Conservation (phyloP, 805 yeast genomes). For the Saccharomyces mikatae region DNA sequence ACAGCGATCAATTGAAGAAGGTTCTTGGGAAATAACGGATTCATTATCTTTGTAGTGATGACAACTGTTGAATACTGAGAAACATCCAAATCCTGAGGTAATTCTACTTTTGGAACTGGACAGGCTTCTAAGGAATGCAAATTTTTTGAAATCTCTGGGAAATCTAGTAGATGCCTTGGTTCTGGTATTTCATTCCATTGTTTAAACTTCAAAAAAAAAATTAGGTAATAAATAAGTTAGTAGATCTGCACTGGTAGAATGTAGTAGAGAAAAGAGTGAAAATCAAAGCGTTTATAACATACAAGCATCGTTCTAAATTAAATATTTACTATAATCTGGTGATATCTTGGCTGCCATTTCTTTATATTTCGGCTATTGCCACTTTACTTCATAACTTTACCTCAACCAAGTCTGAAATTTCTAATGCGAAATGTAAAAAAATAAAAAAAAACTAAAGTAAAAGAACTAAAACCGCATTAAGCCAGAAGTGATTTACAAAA, state of each 20-base stretch:
- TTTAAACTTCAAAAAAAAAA: constrained; percentile 34
- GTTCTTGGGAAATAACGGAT: constrained; percentile 22
- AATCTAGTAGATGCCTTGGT: constrained; percentile 42
- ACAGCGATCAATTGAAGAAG: constrained; percentile 6
- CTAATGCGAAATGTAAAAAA: neutral
- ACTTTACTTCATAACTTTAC: neutral
- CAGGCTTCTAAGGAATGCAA: constrained; percentile 19
- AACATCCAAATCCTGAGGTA: constrained; percentile 14
- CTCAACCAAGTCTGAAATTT: neutral
- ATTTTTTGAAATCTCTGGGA: constrained; percentile 15
- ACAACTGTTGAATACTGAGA: constrained; percentile 11
- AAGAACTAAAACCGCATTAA: neutral
- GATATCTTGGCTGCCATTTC: neutral
- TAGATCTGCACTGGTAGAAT: neutral
- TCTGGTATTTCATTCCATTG: constrained; percentile 40
- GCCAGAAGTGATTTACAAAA: neutral
- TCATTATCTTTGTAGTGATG: constrained; percentile 22
- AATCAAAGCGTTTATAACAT: neutral
- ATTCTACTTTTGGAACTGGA: constrained; percentile 27
- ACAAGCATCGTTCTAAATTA: constrained; percentile 1
- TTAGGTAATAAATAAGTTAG: neutral
- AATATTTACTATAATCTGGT: neutral
- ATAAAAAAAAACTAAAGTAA: neutral
- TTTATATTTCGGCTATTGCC: neutral
- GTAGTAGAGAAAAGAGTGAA: neutral